Conservation (phyloP, 768 basidiomycete species). For the Mycena galopus region DNA sequence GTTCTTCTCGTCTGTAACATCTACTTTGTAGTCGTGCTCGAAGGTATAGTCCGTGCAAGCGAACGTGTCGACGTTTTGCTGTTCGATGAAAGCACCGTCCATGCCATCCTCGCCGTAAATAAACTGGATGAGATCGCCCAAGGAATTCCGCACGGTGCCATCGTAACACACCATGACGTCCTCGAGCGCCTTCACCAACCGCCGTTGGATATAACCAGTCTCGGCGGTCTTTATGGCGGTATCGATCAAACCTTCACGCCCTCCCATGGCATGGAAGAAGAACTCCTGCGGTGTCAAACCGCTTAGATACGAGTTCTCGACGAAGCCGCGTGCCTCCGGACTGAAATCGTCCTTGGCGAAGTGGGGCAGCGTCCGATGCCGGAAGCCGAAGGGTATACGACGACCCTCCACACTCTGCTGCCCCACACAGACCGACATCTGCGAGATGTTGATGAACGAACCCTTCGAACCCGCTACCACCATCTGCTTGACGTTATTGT, state of each 20-base stretch:
- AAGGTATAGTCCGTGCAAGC: slow-evolving; percentile 85
- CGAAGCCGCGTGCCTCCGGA: slow-evolving; percentile 97
- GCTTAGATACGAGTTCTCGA: slow-evolving; percentile 97
- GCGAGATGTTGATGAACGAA: slow-evolving; percentile 99
- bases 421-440: slow-evolving; percentile 99
- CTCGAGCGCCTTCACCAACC: slow-evolving; percentile 97
- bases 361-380: slow-evolving; percentile 95
- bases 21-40: slow-evolving; percentile 92
- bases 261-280: slow-evolving; percentile 99
- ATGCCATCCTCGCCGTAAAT: slow-evolving; percentile 99
- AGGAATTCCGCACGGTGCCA: slow-evolving; percentile 97
- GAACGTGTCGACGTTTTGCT: slow-evolving; percentile 93
- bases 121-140: slow-evolving; percentile 96
- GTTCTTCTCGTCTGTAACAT: slow-evolving; percentile 75
- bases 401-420: slow-evolving; percentile 98
- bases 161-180: slow-evolving; percentile 99
- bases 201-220: slow-evolving; percentile 98
- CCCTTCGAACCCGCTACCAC: slow-evolving; percentile 99
- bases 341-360: slow-evolving; percentile 99
- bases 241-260: slow-evolving; percentile 98
- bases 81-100: slow-evolving; percentile 98
- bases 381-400: slow-evolving; percentile 98
- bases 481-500: slow-evolving; percentile 99
- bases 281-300: slow-evolving; percentile 98
- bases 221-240: slow-evolving; percentile 99